A percentile compares a stretch with the other conserved stretches of the same genome.
Evolutionary conservation across 2,329 filamentous ascomycete species (phyloP).

Genomic region (Xylariaceae sp.): DNA sequence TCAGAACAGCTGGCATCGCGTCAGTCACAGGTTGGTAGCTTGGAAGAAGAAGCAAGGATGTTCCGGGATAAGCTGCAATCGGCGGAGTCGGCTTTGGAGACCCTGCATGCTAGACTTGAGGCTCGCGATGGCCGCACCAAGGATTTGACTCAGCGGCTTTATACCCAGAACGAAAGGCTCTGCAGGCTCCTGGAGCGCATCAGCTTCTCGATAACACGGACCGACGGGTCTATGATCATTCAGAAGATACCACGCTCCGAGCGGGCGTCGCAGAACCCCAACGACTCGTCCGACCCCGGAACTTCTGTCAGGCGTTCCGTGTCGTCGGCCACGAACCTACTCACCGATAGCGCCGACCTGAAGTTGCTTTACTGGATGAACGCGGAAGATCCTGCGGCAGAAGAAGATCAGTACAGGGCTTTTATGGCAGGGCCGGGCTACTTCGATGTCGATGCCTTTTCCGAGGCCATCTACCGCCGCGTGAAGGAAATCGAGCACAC

Average conservation of each 20-base stretch:
- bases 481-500: slow-evolving; percentile 91
- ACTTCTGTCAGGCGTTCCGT: slow-evolving; percentile 50
- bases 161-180: slow-evolving; percentile 79
- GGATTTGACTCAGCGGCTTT: slow-evolving; percentile 78
- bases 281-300: slow-evolving; percentile 53
- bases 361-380: slow-evolving; percentile 80
- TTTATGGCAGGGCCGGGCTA: slow-evolving; percentile 69
- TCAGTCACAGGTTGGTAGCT: slow-evolving; percentile 68
- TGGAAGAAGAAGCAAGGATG: slow-evolving; percentile 69
- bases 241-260: slow-evolving; percentile 63
- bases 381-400: slow-evolving; percentile 56
- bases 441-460: slow-evolving; percentile 80
- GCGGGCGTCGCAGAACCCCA: slow-evolving; percentile 50
- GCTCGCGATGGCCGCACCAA: slow-evolving; percentile 68
- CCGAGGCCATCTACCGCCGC: slow-evolving; percentile 79
- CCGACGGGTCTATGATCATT: slow-evolving; percentile 67
- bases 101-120: slow-evolving; percentile 55
- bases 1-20: slow-evolving; percentile 66
- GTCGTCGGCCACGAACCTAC: slow-evolving; percentile 47
- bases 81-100: slow-evolving; percentile 46
- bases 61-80: slow-evolving; percentile 60
- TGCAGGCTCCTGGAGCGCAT: slow-evolving; percentile 77
- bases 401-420: slow-evolving; percentile 66
- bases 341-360: slow-evolving; percentile 60
- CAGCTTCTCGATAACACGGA: slow-evolving; percentile 74